Conservation (phyloP, 208 protist genomes). For the Leishmania arabica region DNA sequence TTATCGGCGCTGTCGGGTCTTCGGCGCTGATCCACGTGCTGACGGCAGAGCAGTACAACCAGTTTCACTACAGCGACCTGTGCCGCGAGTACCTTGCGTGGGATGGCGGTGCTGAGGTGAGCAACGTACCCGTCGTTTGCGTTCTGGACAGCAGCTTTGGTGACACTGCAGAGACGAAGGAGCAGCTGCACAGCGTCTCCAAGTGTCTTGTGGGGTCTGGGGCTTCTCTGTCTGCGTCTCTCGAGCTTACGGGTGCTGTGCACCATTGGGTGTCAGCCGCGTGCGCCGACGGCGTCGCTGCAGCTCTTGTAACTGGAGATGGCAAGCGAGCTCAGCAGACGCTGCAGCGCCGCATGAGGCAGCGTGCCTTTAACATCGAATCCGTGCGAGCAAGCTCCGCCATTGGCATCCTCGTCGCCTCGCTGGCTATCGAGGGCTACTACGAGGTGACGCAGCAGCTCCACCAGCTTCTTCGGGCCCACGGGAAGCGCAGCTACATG, state of each 20-base stretch:
- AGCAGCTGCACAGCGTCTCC: not conserved
- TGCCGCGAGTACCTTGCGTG: slow-evolving; percentile 44
- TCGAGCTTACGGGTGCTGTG: not conserved
- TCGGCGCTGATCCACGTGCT: slow-evolving; percentile 60
- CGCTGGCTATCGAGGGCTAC: slow-evolving; percentile 82
- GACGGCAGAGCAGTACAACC: slow-evolving; percentile 71
- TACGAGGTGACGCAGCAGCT: slow-evolving; percentile 79
- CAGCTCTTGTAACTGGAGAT: slow-evolving; percentile 20
- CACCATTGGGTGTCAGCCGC: slow-evolving; percentile 4
- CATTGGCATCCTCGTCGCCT: slow-evolving; percentile 88
- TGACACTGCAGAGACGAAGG: not conserved
- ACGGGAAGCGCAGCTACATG: slow-evolving; percentile 82
- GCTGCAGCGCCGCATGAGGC: slow-evolving; percentile 57
- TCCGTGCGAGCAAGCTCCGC: slow-evolving; percentile 68
- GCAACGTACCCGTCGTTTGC: slow-evolving; percentile 28
- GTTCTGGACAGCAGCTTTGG: slow-evolving; percentile 59
- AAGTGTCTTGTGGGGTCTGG: not conserved
- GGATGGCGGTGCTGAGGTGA: slow-evolving; percentile 22
- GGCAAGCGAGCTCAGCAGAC: slow-evolving; percentile 25
- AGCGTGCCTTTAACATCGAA: slow-evolving; percentile 86
- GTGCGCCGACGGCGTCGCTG: slow-evolving; percentile 9
- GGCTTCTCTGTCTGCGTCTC: not conserved
- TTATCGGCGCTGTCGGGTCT: slow-evolving; percentile 52
- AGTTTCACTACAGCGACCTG: slow-evolving; percentile 59
- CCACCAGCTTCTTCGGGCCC: slow-evolving; percentile 60